Base-by-base conservation (phyloP, 2,329 filamentous ascomycete species). In the Sphaerulina musiva region DNA sequence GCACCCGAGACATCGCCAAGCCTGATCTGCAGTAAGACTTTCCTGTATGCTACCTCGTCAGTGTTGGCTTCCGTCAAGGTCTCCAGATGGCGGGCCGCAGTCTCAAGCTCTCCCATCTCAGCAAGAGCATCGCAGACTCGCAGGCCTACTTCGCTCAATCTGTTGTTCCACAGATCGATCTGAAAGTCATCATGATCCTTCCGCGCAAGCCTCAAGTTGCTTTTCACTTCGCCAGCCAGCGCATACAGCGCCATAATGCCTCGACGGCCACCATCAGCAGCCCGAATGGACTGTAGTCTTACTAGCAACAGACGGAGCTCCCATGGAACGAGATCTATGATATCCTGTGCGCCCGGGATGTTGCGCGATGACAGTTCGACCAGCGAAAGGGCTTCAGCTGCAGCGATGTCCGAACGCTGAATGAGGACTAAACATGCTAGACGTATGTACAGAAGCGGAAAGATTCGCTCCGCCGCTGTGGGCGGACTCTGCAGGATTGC, bases 231-330 rank as follows among this genome's bases (percentile, higher is more conserved):
- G 6, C 55, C 58, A 2, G 65, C 90, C 2, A 97, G 78, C 59
- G 95, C 90, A 68, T 95, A 95, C 68, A 95, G 89, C 43, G 87
- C 87, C 78, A 93, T 92, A 54, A 98, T 85, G 3, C 88, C 87
- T 59, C 91, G 80, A 57, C 91, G 80, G 4, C 92, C 80, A 47
- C 85, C 82, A 70, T 98, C 93, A 3, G 85, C 85, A 59, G 93
- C 95, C 1, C 89, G 89, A 44, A 95, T 80, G 0, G 88, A 89
- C 62, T 95, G 89, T 17, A 97, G 78, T 1, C 91, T 81, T 7
- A 96, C 86, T 6, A 86, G 84, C 12, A 97, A 78, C 2, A 96
- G 80, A 6, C 93, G 82, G 49, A 98, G 78, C 41, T 86, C 80
- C 91, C 93, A 98, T 0, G 92, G 92, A 0, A 92, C 86, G 0